Evolutionary conservation across 2,329 filamentous ascomycete genomes (phyloP).

Genomic region (Didymella keratinophila): DNA sequence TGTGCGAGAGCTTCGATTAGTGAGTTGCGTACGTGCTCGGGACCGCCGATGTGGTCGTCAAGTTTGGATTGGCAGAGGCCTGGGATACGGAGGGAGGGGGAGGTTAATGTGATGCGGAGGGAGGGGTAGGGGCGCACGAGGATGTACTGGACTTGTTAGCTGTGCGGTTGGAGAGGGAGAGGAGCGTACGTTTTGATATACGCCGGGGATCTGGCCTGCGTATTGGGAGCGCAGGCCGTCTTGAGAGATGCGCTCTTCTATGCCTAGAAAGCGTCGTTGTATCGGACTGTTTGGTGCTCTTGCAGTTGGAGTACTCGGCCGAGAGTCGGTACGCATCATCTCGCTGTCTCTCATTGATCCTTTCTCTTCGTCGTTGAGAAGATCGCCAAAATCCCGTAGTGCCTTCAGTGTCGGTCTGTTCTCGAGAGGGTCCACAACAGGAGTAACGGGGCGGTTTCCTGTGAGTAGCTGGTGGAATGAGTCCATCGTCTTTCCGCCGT

Average conservation of each 20-base stretch:
- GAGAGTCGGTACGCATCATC: constrained; percentile 63
- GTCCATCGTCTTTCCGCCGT: constrained; percentile 69
- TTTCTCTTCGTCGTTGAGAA: constrained; percentile 48
- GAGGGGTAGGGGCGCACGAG: constrained; percentile 57
- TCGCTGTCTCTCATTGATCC: constrained; percentile 67
- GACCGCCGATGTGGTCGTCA: constrained; percentile 56
- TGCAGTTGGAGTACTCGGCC: constrained; percentile 62
- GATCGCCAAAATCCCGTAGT: constrained; percentile 36
- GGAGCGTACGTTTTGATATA: constrained; percentile 63
- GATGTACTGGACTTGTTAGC: constrained; percentile 48
- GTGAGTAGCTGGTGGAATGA: constrained; percentile 61
- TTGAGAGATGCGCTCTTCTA: constrained; percentile 48
- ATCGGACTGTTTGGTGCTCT: constrained; percentile 47
- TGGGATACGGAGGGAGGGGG: constrained; percentile 55
- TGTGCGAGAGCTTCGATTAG: constrained; percentile 67
- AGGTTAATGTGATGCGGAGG: constrained; percentile 57
- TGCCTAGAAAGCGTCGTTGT: constrained; percentile 35
- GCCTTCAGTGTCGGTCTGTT: constrained; percentile 31
- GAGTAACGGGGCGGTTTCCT: constrained; percentile 21
- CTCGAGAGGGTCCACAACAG: constrained; percentile 24
- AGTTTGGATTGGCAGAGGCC: constrained; percentile 56
- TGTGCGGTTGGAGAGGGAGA: background rate
- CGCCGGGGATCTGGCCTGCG: constrained; percentile 55
- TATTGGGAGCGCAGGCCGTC: constrained; percentile 44
- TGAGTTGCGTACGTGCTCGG: constrained; percentile 59